Evolutionary conservation across 2,329 filamentous ascomycete species (phyloP), one percentile per base, ranked within the genome.

Genomic region (Beauveria sp.): DNA sequence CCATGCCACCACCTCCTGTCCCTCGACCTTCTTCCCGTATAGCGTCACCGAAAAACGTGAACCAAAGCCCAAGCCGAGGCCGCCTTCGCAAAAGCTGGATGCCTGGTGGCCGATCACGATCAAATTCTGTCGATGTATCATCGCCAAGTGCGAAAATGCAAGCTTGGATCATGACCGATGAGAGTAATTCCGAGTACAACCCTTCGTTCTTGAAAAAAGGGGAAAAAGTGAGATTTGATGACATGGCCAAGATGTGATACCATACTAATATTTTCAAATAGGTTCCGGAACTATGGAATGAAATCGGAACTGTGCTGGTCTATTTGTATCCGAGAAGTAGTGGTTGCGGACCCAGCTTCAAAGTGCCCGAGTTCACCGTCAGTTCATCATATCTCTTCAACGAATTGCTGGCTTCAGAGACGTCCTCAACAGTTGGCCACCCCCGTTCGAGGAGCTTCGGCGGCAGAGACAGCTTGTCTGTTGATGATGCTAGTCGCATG

Each of bases 241-340:
- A 16, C 37, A 46, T 22, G 30, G n/a, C 59, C n/a, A 26, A 61
- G 53, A 43, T n/a, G 58, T 57, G 44, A 58, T 24, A 64, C 63
- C 40, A 37, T 63, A 57, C 60, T 48, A 56, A 65, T 64, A 64
- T 67, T 62, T 3, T 48, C 62, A 46, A 55, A 46, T 14, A 86
- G 83, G 82, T 88, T 4, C 83, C 85, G 2, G 86, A 88, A 69
- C 71, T 89, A 22, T 88, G 86, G 86, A 83, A 85, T 64, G 84
- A 87, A 59, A 74, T 71, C 56, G 84, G 82, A 44, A 80, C 80
- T 63, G 78, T 86, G 26, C 75, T 78, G 55, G 78, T 89, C 22
- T 84, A 84, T 66, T 72, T 89, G 4, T 81, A 81, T 61, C 77
- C 84, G 1, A 78, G 75, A 59, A 73, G 74, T 5, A 79, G 75